Base-by-base conservation (phyloP, 441 rosid genomes). In the Monsonia emarginata region DNA sequence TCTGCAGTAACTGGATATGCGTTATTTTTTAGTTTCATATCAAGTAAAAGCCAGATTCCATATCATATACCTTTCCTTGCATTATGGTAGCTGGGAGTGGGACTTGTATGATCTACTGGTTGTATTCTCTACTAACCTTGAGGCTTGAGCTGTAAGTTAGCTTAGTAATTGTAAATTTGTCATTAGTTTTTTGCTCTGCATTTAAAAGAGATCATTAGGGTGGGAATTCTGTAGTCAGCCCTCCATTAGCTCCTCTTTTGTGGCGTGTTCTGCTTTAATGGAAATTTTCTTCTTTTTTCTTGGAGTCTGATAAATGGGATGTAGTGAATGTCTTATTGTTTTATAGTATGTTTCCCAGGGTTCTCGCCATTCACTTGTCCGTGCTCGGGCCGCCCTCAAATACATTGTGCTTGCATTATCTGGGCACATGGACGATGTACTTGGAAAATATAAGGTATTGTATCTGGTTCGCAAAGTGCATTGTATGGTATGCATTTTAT, bases 341-440 rank as follows among this genome's bases (percentile, higher is more conserved):
- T 28, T 68, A 56, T 73, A 63, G 31, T 56, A 32, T 72, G 65
- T 36, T 52, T 77, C 61, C 63, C 83, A 88, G 96, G 85, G 78
- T 63, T 86, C 88, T 64, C 75, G 63, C 61, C 76, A 77, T 73
- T 84, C 84, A 30, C 68, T 78, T 25, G 64, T 73, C 48, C 85
- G 75, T 75, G 91, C 91, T 75, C 89, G 84, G 71, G 87, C 90
- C 76, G 86, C 90, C 66, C 82, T 90, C 68, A 90, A 84, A 72
- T 90, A 85, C 73, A 75, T 90, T 69, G 79, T 90, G 79, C 85
- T 90, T 74, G 96, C 89, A 73, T 73, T 90, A 59, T 86, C 90
- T 66, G 96, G 96, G 58, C 86, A 90, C 74, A 79, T 88, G 90
- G 96, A 90, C 81, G 91, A 85, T 73, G 79, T 85, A 60, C 71